Evolutionary conservation across 2,329 filamentous ascomycete genomes (phyloP).

Genomic region (Blumeriella jaapii): DNA sequence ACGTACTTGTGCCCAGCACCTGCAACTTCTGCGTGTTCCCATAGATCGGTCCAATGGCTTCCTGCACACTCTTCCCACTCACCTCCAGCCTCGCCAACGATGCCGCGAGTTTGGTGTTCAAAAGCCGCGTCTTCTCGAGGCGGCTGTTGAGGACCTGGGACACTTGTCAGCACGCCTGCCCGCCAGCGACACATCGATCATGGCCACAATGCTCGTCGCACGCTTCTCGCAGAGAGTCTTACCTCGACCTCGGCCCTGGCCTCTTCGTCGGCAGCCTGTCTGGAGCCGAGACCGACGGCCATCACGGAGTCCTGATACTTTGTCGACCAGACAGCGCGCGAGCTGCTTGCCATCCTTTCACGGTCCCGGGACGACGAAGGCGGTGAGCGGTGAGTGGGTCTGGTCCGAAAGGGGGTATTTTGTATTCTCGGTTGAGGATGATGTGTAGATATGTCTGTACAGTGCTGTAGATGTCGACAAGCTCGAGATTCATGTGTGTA

Average conservation of each 20-base stretch:
- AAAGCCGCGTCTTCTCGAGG: conserved; percentile 81
- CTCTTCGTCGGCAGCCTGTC: conserved; percentile 44
- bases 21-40: conserved; percentile 86
- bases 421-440: no score
- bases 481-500: no score
- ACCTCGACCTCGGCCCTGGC: conserved; percentile 54
- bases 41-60: conserved; percentile 85
- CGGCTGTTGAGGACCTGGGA: conserved; percentile 49
- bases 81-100: conserved; percentile 74
- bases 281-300: conserved; percentile 22
- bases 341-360: conserved; percentile 6
- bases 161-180: no score
- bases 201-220: not conserved
- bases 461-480: no score
- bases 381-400: no score
- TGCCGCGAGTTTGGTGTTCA: conserved; percentile 92
- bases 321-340: conserved; percentile 16
- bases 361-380: no score
- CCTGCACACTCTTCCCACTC: conserved; percentile 80
- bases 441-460: no score
- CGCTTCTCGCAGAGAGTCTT: not conserved
- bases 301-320: conserved; percentile 20
- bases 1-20: conserved; percentile 68
- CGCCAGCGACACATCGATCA: conserved; percentile 2
- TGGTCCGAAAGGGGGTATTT: no score